Evolutionary conservation across 805 yeast species (phyloP), one percentile per base, ranked within the genome.

Genomic region (Barnettozyma wickerhamii): DNA sequence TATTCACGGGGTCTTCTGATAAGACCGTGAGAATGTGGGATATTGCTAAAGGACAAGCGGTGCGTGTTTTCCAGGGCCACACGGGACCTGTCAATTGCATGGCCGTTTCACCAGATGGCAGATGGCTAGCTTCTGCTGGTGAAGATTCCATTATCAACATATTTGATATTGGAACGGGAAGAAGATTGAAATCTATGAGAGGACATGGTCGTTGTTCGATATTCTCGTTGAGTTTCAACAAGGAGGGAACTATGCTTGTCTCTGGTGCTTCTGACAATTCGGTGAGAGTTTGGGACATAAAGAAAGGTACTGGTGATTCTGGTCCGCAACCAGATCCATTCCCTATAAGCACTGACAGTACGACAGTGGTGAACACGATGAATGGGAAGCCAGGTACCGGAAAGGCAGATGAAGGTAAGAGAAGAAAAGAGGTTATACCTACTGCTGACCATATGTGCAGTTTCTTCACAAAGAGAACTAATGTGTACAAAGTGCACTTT

Each of bases 21-120:
- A 88, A 89, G 65, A 88, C 98, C 0, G 84, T 95, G 56, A 74
- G 99, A 48, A 90, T 93, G 97, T 93, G 99, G 99, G 99, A 93
- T 62, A 80, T 93, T 19, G 77, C 81, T 28, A 75, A 81, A 31
- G 99, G 99, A 30, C 81, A 79, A 49, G 80, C 95, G 30, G 97
- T 90, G 21, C 75, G 99, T 47, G 80, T 93, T 9, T 91, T 93
- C 61, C 77, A 88, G 62, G 97, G 96, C 2, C 97, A 90, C 55
- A 78, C 89, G 3, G 89, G 90, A n/a, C 84, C 97, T 1, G 77
- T 93, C 18, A 84, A 86, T 47, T 74, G 89, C 15, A 67, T 87
- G 50, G 89, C 95, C 0, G 95, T 88, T 7, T 84, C 96, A 1
- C 98, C 98, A 0, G 97, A 93, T 67, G 99, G 99, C 4, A 74